Percentiles rank a stretch among this genome's conserved stretches.
Conservation (phyloP, 176 grass and related monocot genomes). For the Phoenix dactylifera region DNA sequence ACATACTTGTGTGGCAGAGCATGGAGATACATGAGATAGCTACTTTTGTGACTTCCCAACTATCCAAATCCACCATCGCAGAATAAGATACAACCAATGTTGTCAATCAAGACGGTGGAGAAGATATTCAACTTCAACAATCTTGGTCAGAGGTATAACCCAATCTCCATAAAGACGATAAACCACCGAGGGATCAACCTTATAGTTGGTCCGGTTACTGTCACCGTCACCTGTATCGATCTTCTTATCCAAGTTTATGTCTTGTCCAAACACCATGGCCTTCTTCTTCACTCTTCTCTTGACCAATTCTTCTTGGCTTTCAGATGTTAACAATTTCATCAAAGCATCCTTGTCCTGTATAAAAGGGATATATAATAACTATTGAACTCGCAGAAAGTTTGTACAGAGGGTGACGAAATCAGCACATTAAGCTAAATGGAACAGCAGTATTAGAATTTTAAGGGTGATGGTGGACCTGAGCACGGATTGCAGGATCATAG, state of each 20-base stretch:
- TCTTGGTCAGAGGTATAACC: conserved; percentile 21
- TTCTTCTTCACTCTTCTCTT: conserved; percentile 25
- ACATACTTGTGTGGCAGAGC: too few relatives aligned
- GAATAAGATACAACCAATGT: too few relatives aligned
- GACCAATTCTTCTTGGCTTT: conserved; percentile 18
- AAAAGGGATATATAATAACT: background rate
- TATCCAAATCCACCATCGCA: too few relatives aligned
- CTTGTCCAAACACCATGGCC: conserved; percentile 23
- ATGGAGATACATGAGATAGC: too few relatives aligned
- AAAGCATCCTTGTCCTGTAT: conserved; percentile 14
- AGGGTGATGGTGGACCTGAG: background rate
- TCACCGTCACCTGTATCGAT: background rate
- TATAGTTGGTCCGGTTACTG: background rate
- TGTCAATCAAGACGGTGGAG: conserved; percentile 11
- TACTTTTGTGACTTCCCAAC: too few relatives aligned
- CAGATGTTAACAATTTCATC: conserved; percentile 15
- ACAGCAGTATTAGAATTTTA: background rate
- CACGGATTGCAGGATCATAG: conserved; percentile 13
- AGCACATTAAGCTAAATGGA: background rate
- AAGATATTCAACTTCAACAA: conserved; percentile 22
- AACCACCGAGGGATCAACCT: conserved; percentile 16
- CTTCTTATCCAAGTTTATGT: background rate
- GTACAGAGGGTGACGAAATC: too few relatives aligned
- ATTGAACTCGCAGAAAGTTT: too few relatives aligned
- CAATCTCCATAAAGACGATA: conserved; percentile 13